A percentile compares a stretch with the other conserved stretches of the same genome.
These are phyloP conservation scores for Periconia sp. DNA, from an alignment of 2,329 filamentous ascomycete species.

Conservation along the genomic window DNA sequence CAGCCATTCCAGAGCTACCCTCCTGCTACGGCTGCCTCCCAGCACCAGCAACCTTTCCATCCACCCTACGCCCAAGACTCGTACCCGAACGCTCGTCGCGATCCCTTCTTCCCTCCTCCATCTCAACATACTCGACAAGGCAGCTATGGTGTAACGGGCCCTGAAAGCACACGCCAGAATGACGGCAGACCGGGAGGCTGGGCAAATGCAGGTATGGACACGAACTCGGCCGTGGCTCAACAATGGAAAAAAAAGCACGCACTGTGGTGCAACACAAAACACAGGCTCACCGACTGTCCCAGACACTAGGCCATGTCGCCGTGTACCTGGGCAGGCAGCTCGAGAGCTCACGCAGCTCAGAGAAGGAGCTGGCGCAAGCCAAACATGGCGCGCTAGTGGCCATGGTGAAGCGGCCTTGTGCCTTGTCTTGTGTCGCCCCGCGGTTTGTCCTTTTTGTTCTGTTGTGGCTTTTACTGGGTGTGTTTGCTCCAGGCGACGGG, in stretches of 20 bases:
- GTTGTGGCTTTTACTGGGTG: not conserved
- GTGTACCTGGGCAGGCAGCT: slow-evolving; percentile 5
- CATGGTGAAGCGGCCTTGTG: not conserved
- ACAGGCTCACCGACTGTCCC: slow-evolving; percentile 8
- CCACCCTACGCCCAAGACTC: slow-evolving; percentile 47
- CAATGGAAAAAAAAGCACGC: slow-evolving; percentile 1
- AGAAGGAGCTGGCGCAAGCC: not conserved
- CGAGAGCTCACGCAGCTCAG: slow-evolving; percentile 19
- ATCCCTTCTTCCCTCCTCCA: slow-evolving; percentile 48
- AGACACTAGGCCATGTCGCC: slow-evolving; percentile 16
- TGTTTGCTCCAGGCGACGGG: not conserved
- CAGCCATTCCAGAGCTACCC: slow-evolving; percentile 38
- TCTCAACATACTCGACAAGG: slow-evolving; percentile 41
- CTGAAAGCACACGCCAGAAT: slow-evolving; percentile 27
- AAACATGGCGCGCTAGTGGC: not conserved
- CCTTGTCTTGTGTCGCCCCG: not conserved
- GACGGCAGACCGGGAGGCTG: slow-evolving; percentile 37
- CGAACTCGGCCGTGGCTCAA: slow-evolving; percentile 9
- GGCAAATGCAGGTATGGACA: slow-evolving; percentile 41
- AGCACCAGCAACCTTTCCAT: slow-evolving; percentile 43
- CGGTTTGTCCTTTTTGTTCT: not conserved
- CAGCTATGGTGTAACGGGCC: slow-evolving; percentile 42
- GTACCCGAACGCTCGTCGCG: slow-evolving; percentile 49
- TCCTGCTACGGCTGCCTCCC: slow-evolving; percentile 26
- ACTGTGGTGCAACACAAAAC: slow-evolving; percentile 11